Base-by-base conservation (phyloP, 164 flowering plant genomes). In the Annona cherimola region DNA sequence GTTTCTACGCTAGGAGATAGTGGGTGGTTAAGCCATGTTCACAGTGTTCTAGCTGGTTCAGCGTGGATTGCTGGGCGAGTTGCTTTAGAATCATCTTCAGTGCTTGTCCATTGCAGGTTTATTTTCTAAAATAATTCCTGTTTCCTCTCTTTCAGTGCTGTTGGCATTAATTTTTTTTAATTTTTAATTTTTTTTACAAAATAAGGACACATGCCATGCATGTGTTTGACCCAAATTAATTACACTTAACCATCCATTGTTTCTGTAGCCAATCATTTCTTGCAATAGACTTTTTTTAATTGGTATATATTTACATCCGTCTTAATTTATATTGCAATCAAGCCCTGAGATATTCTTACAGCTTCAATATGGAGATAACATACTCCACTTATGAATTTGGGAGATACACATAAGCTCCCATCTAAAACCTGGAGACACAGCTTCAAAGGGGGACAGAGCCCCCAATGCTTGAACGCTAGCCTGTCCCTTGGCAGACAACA, bases 21-120 rank as follows among this genome's bases (percentile, higher is more conserved):
- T 84, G 98, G 97, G 72, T 96, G 99, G 99, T 81, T 96, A 80
- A 87, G 83, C 80, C 99, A 96, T 83, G 87, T 96, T 73, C 99
- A 96, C 71, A 87, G 78, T 80, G 84, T 96, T 66, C 76, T 96
- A 75, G 98, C 99, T 81, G 99, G 99, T 77, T 90, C 98, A 59
- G 97, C 96, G 73, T 96, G 99, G 99, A 96, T 96, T 84, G 99
- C 99, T 85, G 99, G 97, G 59, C 98, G 94, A 69, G 86, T 96
- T 72, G 96, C 87, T 72, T 50, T 87, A 75, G 99, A 96, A 77
- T 83, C 95, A 66, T 92, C 99, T 7, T 88, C 98, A 67, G 97
- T 96, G 73, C 97, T 96, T 83, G 98, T 96, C 20, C 99, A 96
- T 84, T 96, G 99, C 92, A 96, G 97, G 99, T 94, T 19, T 74